A percentile compares a stretch with the other conserved stretches of the same genome.
phyloP scores from a whole-genome alignment of 2,329 filamentous ascomycete species.

The Penicillium sp. region DNA sequence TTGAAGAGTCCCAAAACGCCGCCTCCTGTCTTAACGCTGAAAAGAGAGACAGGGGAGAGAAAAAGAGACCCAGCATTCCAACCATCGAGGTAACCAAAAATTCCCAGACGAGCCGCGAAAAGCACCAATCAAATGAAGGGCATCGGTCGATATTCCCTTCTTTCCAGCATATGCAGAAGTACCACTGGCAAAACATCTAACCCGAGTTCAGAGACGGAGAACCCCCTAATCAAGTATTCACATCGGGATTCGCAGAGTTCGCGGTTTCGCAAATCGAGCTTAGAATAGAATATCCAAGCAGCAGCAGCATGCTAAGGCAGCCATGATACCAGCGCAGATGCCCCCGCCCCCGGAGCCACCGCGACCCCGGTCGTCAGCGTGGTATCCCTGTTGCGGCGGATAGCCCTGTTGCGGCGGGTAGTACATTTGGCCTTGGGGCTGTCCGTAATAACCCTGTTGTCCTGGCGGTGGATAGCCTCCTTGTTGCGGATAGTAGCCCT shows the following conservation, averaged over 20 bases:
- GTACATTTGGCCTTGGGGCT: slow-evolving; percentile 23
- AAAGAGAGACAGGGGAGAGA: too few relatives aligned
- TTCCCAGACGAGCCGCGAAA: too few relatives aligned
- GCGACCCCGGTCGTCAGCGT: slow-evolving; percentile 25
- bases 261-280: neutral
- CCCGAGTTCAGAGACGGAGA: too few relatives aligned
- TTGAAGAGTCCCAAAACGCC: too few relatives aligned
- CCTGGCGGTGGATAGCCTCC: slow-evolving; percentile 28
- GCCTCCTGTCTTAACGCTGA: too few relatives aligned
- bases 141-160: too few relatives aligned
- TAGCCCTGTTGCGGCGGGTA: slow-evolving; percentile 32
- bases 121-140: too few relatives aligned
- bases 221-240: too few relatives aligned
- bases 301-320: slow-evolving; percentile 46
- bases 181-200: too few relatives aligned
- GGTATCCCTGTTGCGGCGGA: slow-evolving; percentile 31
- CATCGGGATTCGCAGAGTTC: neutral
- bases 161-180: too few relatives aligned
- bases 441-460: slow-evolving; percentile 21
- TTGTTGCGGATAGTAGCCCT: slow-evolving; percentile 19
- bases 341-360: slow-evolving; percentile 30
- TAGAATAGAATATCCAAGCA: slow-evolving; percentile 46
- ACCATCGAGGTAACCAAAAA: too few relatives aligned
- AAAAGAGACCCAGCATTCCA: too few relatives aligned
- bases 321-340: slow-evolving; percentile 45